Evolutionary conservation across 331 rosid species (phyloP).

Genomic region (Quercus phellos): DNA sequence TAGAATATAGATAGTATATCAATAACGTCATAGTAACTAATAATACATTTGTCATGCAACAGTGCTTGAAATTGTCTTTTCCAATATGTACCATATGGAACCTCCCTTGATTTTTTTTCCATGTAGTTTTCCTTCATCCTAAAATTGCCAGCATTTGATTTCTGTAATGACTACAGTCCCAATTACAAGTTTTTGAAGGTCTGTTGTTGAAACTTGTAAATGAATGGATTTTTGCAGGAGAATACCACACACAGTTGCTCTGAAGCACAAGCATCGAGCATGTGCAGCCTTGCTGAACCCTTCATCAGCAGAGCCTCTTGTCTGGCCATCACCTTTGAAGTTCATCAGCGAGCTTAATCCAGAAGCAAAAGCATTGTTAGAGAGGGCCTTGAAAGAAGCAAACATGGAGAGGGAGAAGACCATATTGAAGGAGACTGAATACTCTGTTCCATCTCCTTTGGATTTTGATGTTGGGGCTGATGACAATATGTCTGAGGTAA

Average conservation of each 20-base stretch:
- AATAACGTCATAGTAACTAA: too few species aligned
- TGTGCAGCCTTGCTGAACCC: conserved; percentile 81
- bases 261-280: conserved; percentile 55
- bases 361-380: conserved; percentile 76
- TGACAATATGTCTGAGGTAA: conserved; percentile 67
- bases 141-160: background rate
- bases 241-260: conserved; percentile 66
- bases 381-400: conserved; percentile 73
- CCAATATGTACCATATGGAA: background rate
- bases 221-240: conserved; percentile 47
- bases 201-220: background rate
- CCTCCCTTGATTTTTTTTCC: background rate
- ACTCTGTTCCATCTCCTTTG: conserved; percentile 35
- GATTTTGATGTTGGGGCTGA: conserved; percentile 46
- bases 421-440: conserved; percentile 46
- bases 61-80: background rate
- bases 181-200: background rate
- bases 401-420: conserved; percentile 81
- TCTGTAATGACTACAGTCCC: background rate
- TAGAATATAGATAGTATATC: background rate
- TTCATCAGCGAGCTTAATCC: conserved; percentile 77
- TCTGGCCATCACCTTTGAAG: conserved; percentile 89
- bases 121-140: background rate
- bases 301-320: conserved; percentile 84
- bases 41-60: background rate